phyloP scores from a whole-genome alignment of 441 rosid species.

The Codiaeum variegatum region DNA sequence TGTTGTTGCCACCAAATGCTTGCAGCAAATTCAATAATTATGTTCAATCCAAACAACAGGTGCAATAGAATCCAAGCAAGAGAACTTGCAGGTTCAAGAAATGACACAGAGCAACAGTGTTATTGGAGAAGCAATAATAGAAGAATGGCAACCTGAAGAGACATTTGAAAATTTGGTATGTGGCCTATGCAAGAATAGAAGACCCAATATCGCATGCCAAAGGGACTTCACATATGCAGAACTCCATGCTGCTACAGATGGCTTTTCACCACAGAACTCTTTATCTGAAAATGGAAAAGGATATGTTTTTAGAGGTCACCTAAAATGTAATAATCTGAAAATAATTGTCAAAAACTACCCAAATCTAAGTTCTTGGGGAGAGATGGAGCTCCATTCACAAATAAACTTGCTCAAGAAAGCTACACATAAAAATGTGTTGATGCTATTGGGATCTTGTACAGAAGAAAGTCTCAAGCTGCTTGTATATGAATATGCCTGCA shows the following conservation, averaged over 20 bases:
- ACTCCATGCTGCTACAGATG: slow-evolving; percentile 37
- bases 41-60: not conserved
- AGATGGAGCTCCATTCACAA: slow-evolving; percentile 26
- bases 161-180: slow-evolving; percentile 26
- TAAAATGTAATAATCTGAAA: slow-evolving; percentile 23
- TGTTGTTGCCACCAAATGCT: not conserved
- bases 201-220: slow-evolving; percentile 25
- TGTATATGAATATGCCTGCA: slow-evolving; percentile 39
- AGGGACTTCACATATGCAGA: slow-evolving; percentile 29
- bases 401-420: slow-evolving; percentile 24
- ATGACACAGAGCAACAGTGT: slow-evolving; percentile 1
- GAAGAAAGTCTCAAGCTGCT: slow-evolving; percentile 37
- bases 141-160: slow-evolving; percentile 8
- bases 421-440: slow-evolving; percentile 32
- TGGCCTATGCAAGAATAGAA: slow-evolving; percentile 31
- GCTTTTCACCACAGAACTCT: slow-evolving; percentile 33
- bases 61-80: slow-evolving; percentile 15
- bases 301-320: slow-evolving; percentile 28
- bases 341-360: slow-evolving; percentile 26
- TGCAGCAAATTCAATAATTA: too few species aligned
- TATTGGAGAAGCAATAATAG: not conserved
- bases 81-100: slow-evolving; percentile 7
- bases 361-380: slow-evolving; percentile 7
- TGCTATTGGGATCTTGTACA: slow-evolving; percentile 36
- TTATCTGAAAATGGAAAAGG: slow-evolving; percentile 24